Percentiles rank a stretch among this genome's conserved stretches.
These are phyloP conservation scores for Alternaria infectoria DNA, from an alignment of 2,329 filamentous ascomycete genomes.

Conservation along the genomic window DNA sequence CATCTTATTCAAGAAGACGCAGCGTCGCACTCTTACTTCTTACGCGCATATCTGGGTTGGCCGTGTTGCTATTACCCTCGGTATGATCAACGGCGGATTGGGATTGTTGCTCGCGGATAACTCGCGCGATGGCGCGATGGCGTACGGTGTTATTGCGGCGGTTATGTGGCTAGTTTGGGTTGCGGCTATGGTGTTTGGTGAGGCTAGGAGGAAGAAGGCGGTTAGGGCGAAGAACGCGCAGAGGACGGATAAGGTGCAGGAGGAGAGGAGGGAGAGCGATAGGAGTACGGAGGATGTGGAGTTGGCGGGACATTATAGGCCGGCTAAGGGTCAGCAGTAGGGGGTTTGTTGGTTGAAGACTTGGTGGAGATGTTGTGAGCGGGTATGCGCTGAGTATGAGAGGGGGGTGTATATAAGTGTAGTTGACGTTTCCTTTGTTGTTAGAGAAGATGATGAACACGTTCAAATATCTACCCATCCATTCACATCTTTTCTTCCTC, in stretches of 20 bases:
- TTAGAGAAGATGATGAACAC: not conserved
- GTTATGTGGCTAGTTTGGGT: slow-evolving; percentile 51
- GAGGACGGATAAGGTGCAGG: not conserved
- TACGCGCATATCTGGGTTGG: slow-evolving; percentile 63
- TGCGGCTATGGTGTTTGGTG: slow-evolving; percentile 36
- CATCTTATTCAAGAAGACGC: slow-evolving; percentile 55
- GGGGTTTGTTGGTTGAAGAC: too few relatives aligned
- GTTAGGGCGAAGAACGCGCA: not conserved
- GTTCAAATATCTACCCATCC: not conserved
- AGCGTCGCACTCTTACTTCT: slow-evolving; percentile 54
- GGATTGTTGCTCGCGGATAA: slow-evolving; percentile 57
- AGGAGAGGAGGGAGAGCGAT: not conserved
- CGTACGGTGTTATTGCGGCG: slow-evolving; percentile 58
- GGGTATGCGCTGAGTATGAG: too few relatives aligned
- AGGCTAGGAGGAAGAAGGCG: slow-evolving; percentile 28
- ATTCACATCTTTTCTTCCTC: too few relatives aligned
- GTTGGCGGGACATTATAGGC: not conserved
- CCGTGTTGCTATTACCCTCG: slow-evolving; percentile 57
- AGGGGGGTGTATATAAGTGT: not conserved
- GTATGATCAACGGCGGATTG: slow-evolving; percentile 64
- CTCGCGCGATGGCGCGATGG: slow-evolving; percentile 48
- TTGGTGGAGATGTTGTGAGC: too few relatives aligned
- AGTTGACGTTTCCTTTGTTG: not conserved
- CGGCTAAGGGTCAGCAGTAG: not conserved
- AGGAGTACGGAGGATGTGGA: not conserved